Percentiles rank a stretch among this genome's conserved stretches.
These are phyloP conservation scores for Tolypocladium inflatum DNA, from an alignment of 2,329 filamentous ascomycete species.

Conservation along the genomic window DNA sequence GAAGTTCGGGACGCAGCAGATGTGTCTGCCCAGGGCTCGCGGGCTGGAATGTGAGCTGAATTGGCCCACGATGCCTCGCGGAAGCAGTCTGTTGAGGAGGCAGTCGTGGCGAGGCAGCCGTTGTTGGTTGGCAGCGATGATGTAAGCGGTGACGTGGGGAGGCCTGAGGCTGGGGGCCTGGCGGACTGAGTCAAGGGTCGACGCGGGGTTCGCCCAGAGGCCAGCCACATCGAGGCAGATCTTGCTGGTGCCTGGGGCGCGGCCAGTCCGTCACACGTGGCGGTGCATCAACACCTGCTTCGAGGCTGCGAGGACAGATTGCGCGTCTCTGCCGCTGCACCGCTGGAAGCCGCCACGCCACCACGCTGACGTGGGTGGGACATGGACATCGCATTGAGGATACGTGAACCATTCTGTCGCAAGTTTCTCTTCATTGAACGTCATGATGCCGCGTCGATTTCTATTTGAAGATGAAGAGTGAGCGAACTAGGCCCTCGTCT, in stretches of 20 bases:
- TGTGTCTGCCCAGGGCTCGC: background rate
- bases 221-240: too few relatives aligned
- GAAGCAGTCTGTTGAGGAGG: background rate
- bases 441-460: too few relatives aligned
- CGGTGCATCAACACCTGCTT: background rate
- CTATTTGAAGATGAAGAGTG: too few relatives aligned
- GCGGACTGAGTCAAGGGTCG: background rate
- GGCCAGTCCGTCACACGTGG: too few relatives aligned
- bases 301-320: background rate
- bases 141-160: conserved; percentile 10
- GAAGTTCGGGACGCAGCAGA: background rate
- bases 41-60: background rate
- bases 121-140: background rate
- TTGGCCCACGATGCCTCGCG: background rate
- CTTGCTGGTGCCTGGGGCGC: too few relatives aligned
- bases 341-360: too few relatives aligned
- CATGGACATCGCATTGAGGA: too few relatives aligned
- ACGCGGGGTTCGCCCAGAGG: background rate
- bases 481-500: too few relatives aligned
- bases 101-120: background rate
- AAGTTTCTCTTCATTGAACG: too few relatives aligned
- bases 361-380: too few relatives aligned
- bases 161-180: background rate
- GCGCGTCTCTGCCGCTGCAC: background rate
- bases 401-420: too few relatives aligned